Base-by-base conservation (phyloP, 2,329 filamentous ascomycete species). In the Allantophomopsis cytisporea region DNA sequence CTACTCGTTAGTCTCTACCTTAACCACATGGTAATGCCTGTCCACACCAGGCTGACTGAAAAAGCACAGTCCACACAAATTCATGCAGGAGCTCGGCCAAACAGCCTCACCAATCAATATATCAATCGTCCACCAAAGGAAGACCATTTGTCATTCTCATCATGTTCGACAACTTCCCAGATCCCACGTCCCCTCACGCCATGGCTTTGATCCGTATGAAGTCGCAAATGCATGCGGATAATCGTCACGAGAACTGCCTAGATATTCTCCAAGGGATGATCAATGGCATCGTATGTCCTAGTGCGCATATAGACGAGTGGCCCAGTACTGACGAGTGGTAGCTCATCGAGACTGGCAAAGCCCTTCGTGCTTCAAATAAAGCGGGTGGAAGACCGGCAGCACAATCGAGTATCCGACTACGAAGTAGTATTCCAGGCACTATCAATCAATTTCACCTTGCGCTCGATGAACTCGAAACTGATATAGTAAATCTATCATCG, bases 321-420 rank as follows among this genome's bases (percentile, higher is more conserved):
- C 31, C 8, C 8, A 15, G 12, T 32, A 4, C 15, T 32, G 31
- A 32, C 31, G 31, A 23, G 15, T 11, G 16, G 12, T 43, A 78
- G 73, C 65, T 77, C 18, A 61, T 78, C 12, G 68, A 76, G 52
- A 71, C 68, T 2, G 73, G 71, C 13, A 78, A 72, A 51, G 69
- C 71, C 14, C 57, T 77, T 11, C 69, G 62, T 37, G 58, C 65
- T 2, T 65, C 64, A 31, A 58, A 60, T 21, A 66, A 62, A 46
- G 66, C 71, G 45, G 60, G 62, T 12, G 57, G 62, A 32, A 62
- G 58, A 41, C 59, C 59, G 34, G 43, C 60, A 13, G 49, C 51
- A 13, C 55, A 41, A 33, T 41, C 44, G 5, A 50, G 49, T 15
- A 37, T 44, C 11, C 43, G 49, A 37, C 43, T 54, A 5, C 47